Percentiles rank a stretch among this genome's conserved stretches.
phyloP scores from a whole-genome alignment of 495 filamentous ascomycete species.

The Glutinoglossum americanum region DNA sequence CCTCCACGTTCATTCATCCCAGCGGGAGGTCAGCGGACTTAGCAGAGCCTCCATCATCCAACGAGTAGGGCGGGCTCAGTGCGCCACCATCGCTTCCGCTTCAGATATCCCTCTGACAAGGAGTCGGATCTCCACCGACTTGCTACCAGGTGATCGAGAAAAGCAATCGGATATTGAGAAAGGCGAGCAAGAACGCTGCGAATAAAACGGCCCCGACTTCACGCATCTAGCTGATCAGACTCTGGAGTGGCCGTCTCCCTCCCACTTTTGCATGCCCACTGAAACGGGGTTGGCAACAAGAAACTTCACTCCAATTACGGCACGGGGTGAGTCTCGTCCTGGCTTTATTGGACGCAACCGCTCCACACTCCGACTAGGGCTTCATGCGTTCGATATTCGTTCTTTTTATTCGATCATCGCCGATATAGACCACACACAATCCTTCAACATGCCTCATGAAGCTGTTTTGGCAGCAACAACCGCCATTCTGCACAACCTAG shows the following conservation, averaged over 20 bases:
- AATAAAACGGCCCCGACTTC: neutral
- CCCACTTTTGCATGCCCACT: neutral
- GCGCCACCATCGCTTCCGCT: neutral
- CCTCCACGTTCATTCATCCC: neutral
- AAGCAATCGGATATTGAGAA: neutral
- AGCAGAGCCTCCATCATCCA: neutral
- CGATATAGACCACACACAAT: neutral
- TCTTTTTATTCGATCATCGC: neutral
- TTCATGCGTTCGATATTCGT: constrained; percentile 1
- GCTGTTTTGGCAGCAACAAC: neutral
- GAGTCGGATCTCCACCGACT: neutral
- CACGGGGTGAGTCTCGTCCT: neutral
- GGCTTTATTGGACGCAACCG: neutral
- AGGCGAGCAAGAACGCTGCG: neutral
- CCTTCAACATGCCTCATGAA: constrained; percentile 2
- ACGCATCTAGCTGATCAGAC: neutral
- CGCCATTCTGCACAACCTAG: neutral
- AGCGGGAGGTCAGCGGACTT: neutral
- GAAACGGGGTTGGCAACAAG: neutral
- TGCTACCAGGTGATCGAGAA: neutral
- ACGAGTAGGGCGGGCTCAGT: neutral
- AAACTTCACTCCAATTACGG: neutral
- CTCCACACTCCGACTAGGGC: neutral
- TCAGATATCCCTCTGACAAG: constrained; percentile 1
- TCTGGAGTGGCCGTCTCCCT: neutral